A percentile compares a stretch with the other conserved stretches of the same genome.
phyloP scores from a whole-genome alignment of 768 basidiomycete genomes.

The Boletus subcaerulescens region DNA sequence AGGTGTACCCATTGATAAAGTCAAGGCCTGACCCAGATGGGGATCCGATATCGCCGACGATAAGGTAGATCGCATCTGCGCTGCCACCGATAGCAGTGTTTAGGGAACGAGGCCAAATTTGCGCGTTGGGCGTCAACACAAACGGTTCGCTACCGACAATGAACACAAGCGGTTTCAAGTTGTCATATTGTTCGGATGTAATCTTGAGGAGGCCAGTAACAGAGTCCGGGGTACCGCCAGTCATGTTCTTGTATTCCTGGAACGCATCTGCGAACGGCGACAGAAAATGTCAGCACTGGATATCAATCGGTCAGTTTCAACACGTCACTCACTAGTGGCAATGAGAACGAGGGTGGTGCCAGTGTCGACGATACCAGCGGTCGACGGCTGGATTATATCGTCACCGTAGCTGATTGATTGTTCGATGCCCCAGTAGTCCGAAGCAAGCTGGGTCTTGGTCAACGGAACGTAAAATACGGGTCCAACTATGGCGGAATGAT shows the following conservation, averaged over 20 bases:
- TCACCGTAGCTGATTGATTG: conserved; percentile 29
- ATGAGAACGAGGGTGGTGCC: conserved; percentile 28
- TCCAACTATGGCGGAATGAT: conserved; percentile 10
- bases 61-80: not conserved
- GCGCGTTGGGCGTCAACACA: not conserved
- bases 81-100: not conserved
- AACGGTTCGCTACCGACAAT: not conserved
- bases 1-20: not conserved
- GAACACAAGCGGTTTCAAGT: not conserved
- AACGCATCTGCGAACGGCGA: not conserved
- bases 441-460: conserved; percentile 22
- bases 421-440: conserved; percentile 31
- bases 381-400: conserved; percentile 17
- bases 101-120: conserved; percentile 1
- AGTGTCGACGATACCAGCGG: conserved; percentile 34
- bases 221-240: not conserved
- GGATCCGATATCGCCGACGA: not conserved
- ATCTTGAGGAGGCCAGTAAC: not conserved
- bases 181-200: not conserved
- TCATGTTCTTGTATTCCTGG: not conserved
- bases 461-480: conserved; percentile 21
- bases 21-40: not conserved
- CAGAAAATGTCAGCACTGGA: too few species aligned
- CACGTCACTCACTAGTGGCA: conserved; percentile 14
- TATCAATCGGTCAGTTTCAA: too few species aligned